Evolutionary conservation across 2,329 filamentous ascomycete genomes (phyloP).

Genomic region (Xylaria arbuscula): DNA sequence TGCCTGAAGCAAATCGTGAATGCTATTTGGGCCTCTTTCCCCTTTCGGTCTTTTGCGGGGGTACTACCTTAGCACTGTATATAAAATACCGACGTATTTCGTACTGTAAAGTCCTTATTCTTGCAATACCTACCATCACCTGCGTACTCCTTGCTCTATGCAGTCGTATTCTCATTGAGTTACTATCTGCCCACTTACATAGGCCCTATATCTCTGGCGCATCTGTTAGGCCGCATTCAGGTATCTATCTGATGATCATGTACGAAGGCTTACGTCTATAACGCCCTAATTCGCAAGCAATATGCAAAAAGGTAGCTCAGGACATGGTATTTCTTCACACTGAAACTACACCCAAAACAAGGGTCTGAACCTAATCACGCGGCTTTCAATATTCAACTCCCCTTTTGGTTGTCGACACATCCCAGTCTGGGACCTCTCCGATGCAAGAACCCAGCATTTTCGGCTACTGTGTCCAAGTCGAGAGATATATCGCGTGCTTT

Average conservation of each 20-base stretch:
- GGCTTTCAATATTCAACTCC: not conserved
- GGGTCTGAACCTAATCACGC: not conserved
- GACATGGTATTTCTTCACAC: not conserved
- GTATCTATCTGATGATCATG: not conserved
- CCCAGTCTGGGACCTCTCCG: not conserved
- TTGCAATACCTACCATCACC: too few relatives aligned
- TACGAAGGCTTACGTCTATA: not conserved
- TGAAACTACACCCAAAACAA: not conserved
- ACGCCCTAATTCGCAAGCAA: not conserved
- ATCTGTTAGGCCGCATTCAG: not conserved
- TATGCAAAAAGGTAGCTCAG: not conserved
- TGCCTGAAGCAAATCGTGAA: too few relatives aligned
- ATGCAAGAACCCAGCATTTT: constrained; percentile 9
- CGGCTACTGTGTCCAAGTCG: constrained; percentile 16
- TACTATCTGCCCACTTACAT: not conserved
- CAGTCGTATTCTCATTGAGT: not conserved
- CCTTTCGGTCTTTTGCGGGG: not conserved
- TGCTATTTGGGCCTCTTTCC: too few relatives aligned
- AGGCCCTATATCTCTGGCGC: not conserved
- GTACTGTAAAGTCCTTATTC: too few relatives aligned
- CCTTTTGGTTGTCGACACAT: not conserved
- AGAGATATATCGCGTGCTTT: constrained; percentile 13
- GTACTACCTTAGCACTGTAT: not conserved
- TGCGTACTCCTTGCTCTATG: too few relatives aligned
- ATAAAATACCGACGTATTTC: not conserved